phyloP scores from a whole-genome alignment of 805 yeast genomes.

The Candida fluviatilis region DNA sequence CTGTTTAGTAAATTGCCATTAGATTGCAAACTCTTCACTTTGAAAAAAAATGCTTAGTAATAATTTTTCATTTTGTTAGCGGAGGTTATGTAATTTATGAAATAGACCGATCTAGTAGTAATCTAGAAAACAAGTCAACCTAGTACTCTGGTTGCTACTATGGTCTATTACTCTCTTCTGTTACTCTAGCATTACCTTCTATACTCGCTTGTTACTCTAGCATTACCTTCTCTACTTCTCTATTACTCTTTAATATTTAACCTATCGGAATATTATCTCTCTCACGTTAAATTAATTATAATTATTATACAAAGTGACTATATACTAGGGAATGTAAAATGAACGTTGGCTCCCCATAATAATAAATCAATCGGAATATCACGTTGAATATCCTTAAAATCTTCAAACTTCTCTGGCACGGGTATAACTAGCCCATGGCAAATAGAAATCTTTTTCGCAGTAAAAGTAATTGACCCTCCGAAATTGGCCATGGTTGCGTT shows the following conservation, averaged over 20 bases:
- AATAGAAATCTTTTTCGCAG: conserved; percentile 31
- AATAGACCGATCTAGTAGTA: too few species aligned
- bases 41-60: neutral
- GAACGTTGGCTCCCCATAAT: conserved; percentile 34
- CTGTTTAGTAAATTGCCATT: neutral
- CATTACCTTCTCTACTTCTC: too few species aligned
- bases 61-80: neutral
- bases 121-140: too few species aligned
- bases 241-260: too few species aligned
- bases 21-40: conserved; percentile 6
- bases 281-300: too few species aligned
- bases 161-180: too few species aligned
- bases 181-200: too few species aligned
- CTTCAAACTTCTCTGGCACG: conserved; percentile 27
- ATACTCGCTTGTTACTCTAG: too few species aligned
- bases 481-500: conserved; percentile 26
- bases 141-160: too few species aligned
- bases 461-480: conserved; percentile 30
- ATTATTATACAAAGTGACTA: too few species aligned
- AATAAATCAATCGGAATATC: conserved; percentile 16
- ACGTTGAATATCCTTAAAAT: conserved; percentile 16
- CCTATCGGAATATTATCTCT: too few species aligned
- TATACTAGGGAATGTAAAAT: conserved; percentile 34
- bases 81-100: neutral
- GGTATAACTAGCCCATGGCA: conserved; percentile 33